Evolutionary conservation across 2,329 filamentous ascomycete genomes (phyloP), one percentile per base, ranked within the genome.

Genomic region (Trichoderma simmonsii): DNA sequence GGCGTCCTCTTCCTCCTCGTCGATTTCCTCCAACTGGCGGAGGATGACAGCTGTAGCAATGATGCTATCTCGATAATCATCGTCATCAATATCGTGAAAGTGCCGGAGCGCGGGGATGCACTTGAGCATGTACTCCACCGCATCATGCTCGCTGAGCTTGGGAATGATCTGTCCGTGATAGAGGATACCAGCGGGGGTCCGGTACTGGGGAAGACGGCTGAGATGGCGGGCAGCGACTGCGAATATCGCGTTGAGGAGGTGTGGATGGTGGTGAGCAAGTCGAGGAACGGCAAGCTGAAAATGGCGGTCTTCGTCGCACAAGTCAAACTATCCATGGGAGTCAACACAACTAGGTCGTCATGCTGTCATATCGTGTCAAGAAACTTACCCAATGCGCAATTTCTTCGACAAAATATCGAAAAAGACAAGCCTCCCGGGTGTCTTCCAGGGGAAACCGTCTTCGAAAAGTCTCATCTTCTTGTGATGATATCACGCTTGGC

Each of bases 21-120:
- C 82, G 63, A 83, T 83, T 72, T 83, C 82, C 71, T 83, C 82
- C 7, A 83, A 75, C 72, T 83, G 82, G 3, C 82, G 79, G 0
- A 83, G 76, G 14, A 83, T 83, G 12, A 83, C 81, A 3, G 80
- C 81, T 1, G 82, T 83, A 1, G 82, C 81, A 39, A 83, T 80
- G 70, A 83, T 80, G 51, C 81, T 83, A 64, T 83, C 82, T 1
- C 81, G 76, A 18, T 81, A 81, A 21, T 82, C 81, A 21, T 82
- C 81, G 28, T 83, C 81, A 11, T 78, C 75, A 6, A 80, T 77
- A 11, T 79, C 78, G 59, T 82, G 80, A 30, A 83, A 83, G 21
- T 80, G 77, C 6, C 81, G 77, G 1, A 83, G 74, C 0, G 81
- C 81, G 6, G 82, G 82, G 36, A 83, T 83, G 60, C 82, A 83